Conservation (phyloP, 441 rosid genomes). For the Raphanus hybrid region DNA sequence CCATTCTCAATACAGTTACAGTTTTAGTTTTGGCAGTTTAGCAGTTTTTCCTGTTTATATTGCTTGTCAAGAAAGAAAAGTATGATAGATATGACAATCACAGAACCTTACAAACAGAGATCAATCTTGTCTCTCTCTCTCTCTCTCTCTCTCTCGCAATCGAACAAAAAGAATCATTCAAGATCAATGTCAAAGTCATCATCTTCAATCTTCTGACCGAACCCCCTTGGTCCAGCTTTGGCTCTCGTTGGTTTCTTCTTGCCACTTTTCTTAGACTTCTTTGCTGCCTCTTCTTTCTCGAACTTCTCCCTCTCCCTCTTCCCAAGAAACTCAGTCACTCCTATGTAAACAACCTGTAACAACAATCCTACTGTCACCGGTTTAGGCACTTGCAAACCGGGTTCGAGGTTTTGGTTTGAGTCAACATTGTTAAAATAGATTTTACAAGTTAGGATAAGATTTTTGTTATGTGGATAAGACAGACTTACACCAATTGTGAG, state of each 20-base stretch:
- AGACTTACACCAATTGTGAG: conserved; percentile 83
- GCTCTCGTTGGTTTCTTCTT: conserved; percentile 59
- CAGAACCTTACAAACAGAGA: not conserved
- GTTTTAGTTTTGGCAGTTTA: too few species aligned
- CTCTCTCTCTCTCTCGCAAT: not conserved
- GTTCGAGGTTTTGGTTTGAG: conserved; percentile 1
- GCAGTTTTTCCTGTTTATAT: too few species aligned
- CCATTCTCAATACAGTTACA: too few species aligned
- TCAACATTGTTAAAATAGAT: not conserved
- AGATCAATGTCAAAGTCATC: conserved; percentile 44
- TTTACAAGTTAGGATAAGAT: conserved; percentile 29
- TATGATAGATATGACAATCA: not conserved
- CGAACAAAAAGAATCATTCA: conserved; percentile 29
- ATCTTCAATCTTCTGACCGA: conserved; percentile 70
- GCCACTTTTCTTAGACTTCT: conserved; percentile 61
- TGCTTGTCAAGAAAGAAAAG: not conserved
- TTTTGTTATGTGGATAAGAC: conserved; percentile 25
- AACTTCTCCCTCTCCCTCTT: conserved; percentile 78
- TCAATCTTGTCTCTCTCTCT: not conserved
- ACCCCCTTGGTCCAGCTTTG: conserved; percentile 77
- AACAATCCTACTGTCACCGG: conserved; percentile 4
- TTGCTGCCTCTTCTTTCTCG: conserved; percentile 72
- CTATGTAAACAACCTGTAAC: conserved; percentile 74
- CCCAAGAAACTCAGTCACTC: conserved; percentile 72
- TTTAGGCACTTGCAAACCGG: conserved; percentile 26